Evolutionary conservation across 2,329 filamentous ascomycete genomes (phyloP).

Genomic region (Zymoseptoria ardabiliae): DNA sequence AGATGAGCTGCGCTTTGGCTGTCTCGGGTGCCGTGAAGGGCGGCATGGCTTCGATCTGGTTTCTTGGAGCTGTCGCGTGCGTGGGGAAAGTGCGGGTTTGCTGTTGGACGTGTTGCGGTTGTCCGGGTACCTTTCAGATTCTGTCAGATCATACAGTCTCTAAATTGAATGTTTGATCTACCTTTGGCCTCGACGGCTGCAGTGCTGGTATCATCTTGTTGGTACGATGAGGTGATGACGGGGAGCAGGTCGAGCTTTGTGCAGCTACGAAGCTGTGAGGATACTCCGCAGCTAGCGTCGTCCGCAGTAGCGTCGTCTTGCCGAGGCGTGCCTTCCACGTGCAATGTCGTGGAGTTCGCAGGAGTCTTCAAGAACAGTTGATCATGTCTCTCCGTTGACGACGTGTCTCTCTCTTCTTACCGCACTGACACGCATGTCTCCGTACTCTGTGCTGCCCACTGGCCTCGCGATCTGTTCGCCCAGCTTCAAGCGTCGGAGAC

Average conservation of each 20-base stretch:
- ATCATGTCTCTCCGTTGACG: not conserved
- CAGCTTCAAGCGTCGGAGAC: not conserved
- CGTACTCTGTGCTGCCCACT: not conserved
- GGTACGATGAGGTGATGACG: not conserved
- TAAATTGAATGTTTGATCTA: not conserved
- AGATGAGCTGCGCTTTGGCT: not conserved
- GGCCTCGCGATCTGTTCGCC: not conserved
- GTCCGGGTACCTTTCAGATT: conserved; percentile 3
- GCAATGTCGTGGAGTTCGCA: not conserved
- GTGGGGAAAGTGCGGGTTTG: conserved; percentile 23
- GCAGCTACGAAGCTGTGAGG: not conserved
- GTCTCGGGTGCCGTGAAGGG: conserved; percentile 14
- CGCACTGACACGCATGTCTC: not conserved
- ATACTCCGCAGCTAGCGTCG: not conserved
- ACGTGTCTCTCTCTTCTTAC: too few species aligned
- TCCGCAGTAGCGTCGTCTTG: too few species aligned
- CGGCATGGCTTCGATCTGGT: conserved; percentile 46
- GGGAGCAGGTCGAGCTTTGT: not conserved
- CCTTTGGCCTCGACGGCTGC: not conserved
- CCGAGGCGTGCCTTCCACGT: not conserved
- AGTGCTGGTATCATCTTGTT: not conserved
- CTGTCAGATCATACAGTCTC: not conserved
- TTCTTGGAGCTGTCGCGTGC: conserved; percentile 30
- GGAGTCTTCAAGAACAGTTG: not conserved
- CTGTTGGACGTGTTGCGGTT: conserved; percentile 19